Evolutionary conservation across 73 alveolate genomes (phyloP).

Genomic region (Durusdinium trenchii): DNA sequence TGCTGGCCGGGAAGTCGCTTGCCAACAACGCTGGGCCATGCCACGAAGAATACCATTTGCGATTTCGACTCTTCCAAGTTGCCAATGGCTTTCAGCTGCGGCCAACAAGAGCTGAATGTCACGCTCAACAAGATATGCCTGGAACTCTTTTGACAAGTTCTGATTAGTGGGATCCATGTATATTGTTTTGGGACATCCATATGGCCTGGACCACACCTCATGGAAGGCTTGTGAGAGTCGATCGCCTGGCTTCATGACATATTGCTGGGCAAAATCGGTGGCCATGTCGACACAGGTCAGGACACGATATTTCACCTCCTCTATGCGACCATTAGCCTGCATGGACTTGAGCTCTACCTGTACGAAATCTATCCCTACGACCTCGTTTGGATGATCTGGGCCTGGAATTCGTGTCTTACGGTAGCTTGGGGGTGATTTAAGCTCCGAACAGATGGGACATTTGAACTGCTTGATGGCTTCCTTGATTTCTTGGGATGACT

Average conservation of each 20-base stretch:
- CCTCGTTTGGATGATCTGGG: not conserved
- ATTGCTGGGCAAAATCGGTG: conserved; percentile 19
- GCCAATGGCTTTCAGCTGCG: conserved; percentile 34
- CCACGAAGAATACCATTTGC: not conserved
- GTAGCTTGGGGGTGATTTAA: not conserved
- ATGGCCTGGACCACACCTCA: not conserved
- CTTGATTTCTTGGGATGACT: not conserved
- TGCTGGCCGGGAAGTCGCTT: not conserved
- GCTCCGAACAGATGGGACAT: conserved; percentile 11
- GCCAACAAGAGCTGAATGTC: not conserved
- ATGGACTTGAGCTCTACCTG: conserved; percentile 18
- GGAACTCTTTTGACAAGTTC: not conserved
- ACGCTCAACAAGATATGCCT: not conserved
- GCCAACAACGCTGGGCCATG: conserved; percentile 23
- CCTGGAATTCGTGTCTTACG: not conserved
- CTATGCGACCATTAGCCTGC: not conserved
- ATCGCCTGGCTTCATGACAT: not conserved
- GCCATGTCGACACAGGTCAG: not conserved
- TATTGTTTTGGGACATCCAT: not conserved
- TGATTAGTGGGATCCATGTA: not conserved
- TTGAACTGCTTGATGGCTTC: not conserved
- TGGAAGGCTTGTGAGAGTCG: not conserved
- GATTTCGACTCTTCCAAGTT: not conserved
- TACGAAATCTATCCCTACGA: conserved; percentile 8
- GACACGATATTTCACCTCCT: not conserved